phyloP scores from a whole-genome alignment of 108 stramenopile genomes.

The Skeletonema marinoi region DNA sequence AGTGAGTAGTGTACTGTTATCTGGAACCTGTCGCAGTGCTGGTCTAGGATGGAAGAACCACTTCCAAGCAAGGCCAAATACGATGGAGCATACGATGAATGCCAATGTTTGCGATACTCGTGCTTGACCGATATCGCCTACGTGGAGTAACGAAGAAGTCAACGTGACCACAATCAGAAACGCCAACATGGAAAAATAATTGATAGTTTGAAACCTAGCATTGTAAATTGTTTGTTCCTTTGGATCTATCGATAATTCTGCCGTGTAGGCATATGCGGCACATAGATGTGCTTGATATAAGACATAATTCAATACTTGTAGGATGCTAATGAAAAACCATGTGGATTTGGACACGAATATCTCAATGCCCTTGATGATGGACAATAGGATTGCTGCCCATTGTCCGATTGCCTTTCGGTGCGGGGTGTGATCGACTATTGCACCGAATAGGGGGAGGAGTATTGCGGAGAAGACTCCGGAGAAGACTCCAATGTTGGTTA shows the following conservation, averaged over 20 bases:
- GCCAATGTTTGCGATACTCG: constrained; percentile 30
- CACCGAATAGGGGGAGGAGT: constrained; percentile 24
- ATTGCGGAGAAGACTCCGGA: constrained; percentile 16
- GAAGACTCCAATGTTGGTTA: constrained; percentile 24
- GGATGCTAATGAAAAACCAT: constrained; percentile 21
- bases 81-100: constrained; percentile 4
- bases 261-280: constrained; percentile 33
- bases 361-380: constrained; percentile 27
- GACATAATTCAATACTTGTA: constrained; percentile 30
- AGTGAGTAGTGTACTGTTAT: constrained; percentile 1
- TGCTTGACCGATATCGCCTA: constrained; percentile 24
- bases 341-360: constrained; percentile 13
- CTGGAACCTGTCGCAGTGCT: constrained; percentile 21
- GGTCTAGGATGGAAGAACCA: constrained; percentile 30
- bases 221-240: constrained; percentile 29
- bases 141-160: neutral
- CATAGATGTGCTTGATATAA: constrained; percentile 24
- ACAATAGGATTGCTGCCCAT: constrained; percentile 9
- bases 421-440: constrained; percentile 36
- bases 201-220: constrained; percentile 21
- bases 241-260: constrained; percentile 24
- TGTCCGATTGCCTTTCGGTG: constrained; percentile 24
- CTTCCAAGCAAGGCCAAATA: constrained; percentile 30
- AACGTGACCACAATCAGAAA: constrained; percentile 32
- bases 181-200: constrained; percentile 33